phyloP scores from a whole-genome alignment of 1,284 basidiomycete genomes.

The Malassezia sp. region DNA sequence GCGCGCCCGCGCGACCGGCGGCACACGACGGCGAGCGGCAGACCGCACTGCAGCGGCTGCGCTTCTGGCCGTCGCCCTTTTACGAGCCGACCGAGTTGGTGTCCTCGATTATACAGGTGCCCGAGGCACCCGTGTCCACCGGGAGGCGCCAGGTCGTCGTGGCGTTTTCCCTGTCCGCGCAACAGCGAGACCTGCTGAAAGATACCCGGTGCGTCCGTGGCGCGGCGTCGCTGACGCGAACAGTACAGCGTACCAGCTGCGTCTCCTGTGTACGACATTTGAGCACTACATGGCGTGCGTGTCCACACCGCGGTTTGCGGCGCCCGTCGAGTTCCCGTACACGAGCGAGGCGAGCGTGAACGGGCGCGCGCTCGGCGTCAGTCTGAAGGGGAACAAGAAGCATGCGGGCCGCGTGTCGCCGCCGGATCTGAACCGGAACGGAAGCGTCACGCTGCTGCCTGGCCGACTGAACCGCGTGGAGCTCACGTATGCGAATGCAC shows the following conservation, averaged over 20 bases:
- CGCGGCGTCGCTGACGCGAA: background rate
- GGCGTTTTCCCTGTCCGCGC: constrained; percentile 19
- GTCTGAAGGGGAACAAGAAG: constrained; percentile 40
- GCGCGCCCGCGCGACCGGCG: no score
- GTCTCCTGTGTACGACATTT: constrained; percentile 32
- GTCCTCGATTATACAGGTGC: constrained; percentile 21
- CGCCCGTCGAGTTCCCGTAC: constrained; percentile 36
- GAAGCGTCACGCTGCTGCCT: constrained; percentile 9
- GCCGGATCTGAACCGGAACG: constrained; percentile 40
- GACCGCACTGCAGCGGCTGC: constrained; percentile 10
- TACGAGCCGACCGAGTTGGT: constrained; percentile 33
- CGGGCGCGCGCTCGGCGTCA: constrained; percentile 19
- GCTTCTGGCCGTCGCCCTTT: constrained; percentile 33
- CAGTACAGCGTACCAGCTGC: constrained; percentile 18
- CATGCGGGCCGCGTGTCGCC: constrained; percentile 31
- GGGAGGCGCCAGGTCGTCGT: constrained; percentile 24
- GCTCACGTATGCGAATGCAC: constrained; percentile 30
- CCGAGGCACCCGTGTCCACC: constrained; percentile 24
- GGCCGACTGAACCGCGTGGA: constrained; percentile 31
- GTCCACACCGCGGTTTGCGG: constrained; percentile 1
- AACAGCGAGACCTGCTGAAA: constrained; percentile 20
- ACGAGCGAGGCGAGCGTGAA: constrained; percentile 39
- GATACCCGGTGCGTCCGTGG: constrained; percentile 6
- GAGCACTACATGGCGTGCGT: constrained; percentile 27
- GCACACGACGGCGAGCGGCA: constrained; percentile 21